Percentiles rank a stretch among this genome's conserved stretches.
phyloP scores from a whole-genome alignment of 2,329 filamentous ascomycete genomes.

The Didymella keratinophila region DNA sequence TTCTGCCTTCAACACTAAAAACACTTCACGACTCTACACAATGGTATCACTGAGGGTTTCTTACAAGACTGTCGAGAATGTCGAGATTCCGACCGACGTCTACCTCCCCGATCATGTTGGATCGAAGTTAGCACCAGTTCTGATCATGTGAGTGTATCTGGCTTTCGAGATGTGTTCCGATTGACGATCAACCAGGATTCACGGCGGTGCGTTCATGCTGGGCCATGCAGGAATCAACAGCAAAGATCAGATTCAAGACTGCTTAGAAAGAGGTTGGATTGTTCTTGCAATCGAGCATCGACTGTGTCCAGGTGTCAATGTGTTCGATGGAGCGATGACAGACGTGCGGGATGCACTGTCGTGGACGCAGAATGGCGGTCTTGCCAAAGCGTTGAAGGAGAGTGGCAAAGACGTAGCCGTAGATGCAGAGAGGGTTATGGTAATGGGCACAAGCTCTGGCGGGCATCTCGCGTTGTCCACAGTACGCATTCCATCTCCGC shows the following conservation, averaged over 20 bases:
- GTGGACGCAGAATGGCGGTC: conserved; percentile 21
- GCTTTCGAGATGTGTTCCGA: no score
- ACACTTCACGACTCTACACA: background rate
- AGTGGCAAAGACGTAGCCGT: background rate
- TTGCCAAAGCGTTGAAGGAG: conserved; percentile 7
- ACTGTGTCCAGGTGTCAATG: conserved; percentile 25
- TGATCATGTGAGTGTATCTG: conserved; percentile 17
- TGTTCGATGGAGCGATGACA: conserved; percentile 25
- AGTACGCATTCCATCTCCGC: conserved; percentile 2
- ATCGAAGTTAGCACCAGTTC: background rate
- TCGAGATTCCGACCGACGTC: conserved; percentile 24
- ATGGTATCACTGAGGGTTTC: conserved; percentile 15
- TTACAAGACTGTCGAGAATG: conserved; percentile 18
- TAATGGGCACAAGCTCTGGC: conserved; percentile 25
- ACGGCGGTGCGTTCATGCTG: conserved; percentile 30
- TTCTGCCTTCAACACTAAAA: background rate
- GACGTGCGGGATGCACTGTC: conserved; percentile 22
- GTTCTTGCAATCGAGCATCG: conserved; percentile 24
- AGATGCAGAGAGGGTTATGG: conserved; percentile 17
- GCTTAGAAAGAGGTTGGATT: conserved; percentile 20
- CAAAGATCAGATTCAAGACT: conserved; percentile 25
- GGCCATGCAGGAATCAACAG: conserved; percentile 22
- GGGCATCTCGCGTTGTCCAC: conserved; percentile 22
- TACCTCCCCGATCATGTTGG: conserved; percentile 9
- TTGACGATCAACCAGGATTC: conserved; percentile 8